phyloP scores from a whole-genome alignment of 257 asterid genomes.

The Fraxinus pennsylvanica region DNA sequence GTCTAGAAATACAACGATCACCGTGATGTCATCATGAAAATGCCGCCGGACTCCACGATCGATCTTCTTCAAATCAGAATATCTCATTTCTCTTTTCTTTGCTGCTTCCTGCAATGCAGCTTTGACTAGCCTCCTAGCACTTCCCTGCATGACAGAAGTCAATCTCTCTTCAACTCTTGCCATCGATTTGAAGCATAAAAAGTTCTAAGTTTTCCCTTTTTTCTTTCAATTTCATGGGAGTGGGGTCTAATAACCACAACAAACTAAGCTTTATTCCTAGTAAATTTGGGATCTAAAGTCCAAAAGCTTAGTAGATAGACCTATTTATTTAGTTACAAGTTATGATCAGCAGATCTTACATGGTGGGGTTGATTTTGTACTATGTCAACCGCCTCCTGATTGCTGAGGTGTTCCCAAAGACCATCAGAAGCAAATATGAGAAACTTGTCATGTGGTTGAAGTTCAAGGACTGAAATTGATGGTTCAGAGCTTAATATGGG shows the following conservation, averaged over 20 bases:
- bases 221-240: not conserved
- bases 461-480: slow-evolving; percentile 41
- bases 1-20: slow-evolving; percentile 44
- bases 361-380: slow-evolving; percentile 44
- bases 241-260: not conserved
- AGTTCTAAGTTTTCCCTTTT: not conserved
- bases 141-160: slow-evolving; percentile 38
- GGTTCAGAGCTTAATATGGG: slow-evolving; percentile 54
- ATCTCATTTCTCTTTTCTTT: slow-evolving; percentile 60
- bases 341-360: slow-evolving; percentile 29
- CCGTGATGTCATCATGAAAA: slow-evolving; percentile 53
- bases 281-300: slow-evolving; percentile 11
- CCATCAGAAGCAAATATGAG: slow-evolving; percentile 61
- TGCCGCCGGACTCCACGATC: slow-evolving; percentile 52
- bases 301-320: not conserved
- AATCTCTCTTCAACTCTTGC: not conserved
- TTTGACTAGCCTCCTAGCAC: slow-evolving; percentile 50
- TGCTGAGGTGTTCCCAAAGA: slow-evolving; percentile 57
- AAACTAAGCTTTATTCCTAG: slow-evolving; percentile 1
- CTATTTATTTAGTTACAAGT: not conserved
- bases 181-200: not conserved
- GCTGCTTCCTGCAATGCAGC: slow-evolving; percentile 56
- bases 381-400: slow-evolving; percentile 55
- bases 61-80: slow-evolving; percentile 50
- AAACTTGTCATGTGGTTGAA: slow-evolving; percentile 48